phyloP scores from a whole-genome alignment of 192 early-diverging fungal genomes.

The Mortierella hygrophila region DNA sequence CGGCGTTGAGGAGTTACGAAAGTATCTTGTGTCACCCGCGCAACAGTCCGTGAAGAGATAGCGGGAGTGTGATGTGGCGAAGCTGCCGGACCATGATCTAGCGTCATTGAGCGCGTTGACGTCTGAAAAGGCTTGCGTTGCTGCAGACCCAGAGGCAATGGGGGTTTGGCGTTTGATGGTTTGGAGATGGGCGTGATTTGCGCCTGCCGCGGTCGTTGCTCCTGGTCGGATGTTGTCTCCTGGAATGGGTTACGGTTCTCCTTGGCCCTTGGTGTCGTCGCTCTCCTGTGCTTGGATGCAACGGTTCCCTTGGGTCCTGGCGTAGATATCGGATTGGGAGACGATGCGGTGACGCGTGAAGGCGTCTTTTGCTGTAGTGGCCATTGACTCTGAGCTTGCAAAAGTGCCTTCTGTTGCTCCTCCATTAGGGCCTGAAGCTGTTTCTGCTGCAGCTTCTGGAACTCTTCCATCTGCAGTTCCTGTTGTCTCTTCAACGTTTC shows the following conservation, averaged over 20 bases:
- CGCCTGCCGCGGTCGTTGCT: not conserved
- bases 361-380: not conserved
- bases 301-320: not conserved
- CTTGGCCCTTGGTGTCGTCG: not conserved
- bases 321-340: not conserved
- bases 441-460: slow-evolving; percentile 20
- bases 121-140: not conserved
- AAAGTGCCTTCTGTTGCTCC: slow-evolving; percentile 30
- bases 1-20: not conserved
- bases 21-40: not conserved
- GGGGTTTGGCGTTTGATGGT: not conserved
- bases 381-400: slow-evolving; percentile 10
- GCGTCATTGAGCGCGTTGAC: not conserved
- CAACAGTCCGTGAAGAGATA: not conserved
- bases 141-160: not conserved
- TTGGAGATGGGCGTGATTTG: not conserved
- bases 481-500: slow-evolving; percentile 25
- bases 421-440: slow-evolving; percentile 30
- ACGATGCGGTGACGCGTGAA: not conserved
- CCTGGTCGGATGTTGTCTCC: not conserved
- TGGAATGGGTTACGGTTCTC: slow-evolving; percentile 5
- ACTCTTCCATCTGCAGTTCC: slow-evolving; percentile 22
- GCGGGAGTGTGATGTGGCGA: not conserved
- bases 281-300: not conserved
- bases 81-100: not conserved